phyloP scores from a whole-genome alignment of 306 rosid genomes.

The Rubus parviflorus region DNA sequence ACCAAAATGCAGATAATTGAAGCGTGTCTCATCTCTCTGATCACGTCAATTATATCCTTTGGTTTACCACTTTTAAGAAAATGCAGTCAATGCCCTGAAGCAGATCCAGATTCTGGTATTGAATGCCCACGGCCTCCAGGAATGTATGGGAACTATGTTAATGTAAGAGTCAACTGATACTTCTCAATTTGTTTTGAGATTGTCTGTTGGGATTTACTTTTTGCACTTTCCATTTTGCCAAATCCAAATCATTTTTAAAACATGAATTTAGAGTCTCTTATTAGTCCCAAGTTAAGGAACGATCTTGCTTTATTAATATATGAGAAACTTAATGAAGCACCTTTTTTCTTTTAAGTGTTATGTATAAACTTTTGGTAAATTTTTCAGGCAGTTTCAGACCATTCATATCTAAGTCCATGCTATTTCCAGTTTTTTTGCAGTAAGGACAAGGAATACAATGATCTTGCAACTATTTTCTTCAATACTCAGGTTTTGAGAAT shows the following conservation, averaged over 20 bases:
- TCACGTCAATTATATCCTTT: constrained; percentile 83
- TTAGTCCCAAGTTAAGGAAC: background rate
- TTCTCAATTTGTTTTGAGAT: background rate
- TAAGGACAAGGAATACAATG: constrained; percentile 90
- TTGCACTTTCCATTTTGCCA: constrained; percentile 8
- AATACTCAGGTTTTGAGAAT: constrained; percentile 75
- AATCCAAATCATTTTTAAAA: background rate
- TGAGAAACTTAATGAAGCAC: background rate
- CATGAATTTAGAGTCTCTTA: background rate
- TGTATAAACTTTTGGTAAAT: background rate
- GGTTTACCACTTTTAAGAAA: constrained; percentile 89
- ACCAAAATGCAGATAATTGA: constrained; percentile 67
- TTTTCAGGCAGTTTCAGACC: background rate
- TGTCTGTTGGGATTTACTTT: background rate
- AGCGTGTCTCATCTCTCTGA: constrained; percentile 80
- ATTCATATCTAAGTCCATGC: constrained; percentile 25
- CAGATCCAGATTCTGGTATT: constrained; percentile 65
- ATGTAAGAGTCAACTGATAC: constrained; percentile 56
- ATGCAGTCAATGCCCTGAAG: constrained; percentile 88
- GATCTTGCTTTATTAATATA: background rate
- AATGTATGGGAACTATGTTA: constrained; percentile 92
- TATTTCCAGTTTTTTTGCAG: constrained; percentile 78
- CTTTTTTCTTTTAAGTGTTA: background rate
- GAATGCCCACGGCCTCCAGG: constrained; percentile 96
- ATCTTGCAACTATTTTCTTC: constrained; percentile 97